These are phyloP conservation scores for Arxiozyma telluris DNA, from an alignment of 1,139 yeast genomes.

Conservation along the genomic window DNA sequence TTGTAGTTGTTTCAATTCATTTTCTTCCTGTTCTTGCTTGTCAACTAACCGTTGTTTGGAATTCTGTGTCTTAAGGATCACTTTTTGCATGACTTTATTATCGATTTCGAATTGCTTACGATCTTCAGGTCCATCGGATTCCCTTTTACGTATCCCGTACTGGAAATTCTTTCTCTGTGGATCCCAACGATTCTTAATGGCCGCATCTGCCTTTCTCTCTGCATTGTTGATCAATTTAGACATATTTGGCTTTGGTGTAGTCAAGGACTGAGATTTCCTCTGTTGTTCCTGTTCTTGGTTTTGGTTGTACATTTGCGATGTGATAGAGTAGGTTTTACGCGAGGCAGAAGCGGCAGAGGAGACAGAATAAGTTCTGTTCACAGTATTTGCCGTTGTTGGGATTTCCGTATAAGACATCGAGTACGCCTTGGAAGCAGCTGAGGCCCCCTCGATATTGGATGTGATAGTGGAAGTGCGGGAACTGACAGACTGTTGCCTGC, in stretches of 20 bases:
- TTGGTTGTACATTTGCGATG: neutral
- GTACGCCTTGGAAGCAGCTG: slow-evolving; percentile 28
- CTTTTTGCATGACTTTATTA: slow-evolving; percentile 9
- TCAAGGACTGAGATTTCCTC: neutral
- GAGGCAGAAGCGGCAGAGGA: slow-evolving; percentile 11
- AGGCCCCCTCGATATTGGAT: slow-evolving; percentile 11
- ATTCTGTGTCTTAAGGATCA: slow-evolving; percentile 15
- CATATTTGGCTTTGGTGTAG: slow-evolving; percentile 20
- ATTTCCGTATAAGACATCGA: slow-evolving; percentile 16
- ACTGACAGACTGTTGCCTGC: neutral
- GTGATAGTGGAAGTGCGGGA: slow-evolving; percentile 5
- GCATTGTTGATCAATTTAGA: slow-evolving; percentile 27
- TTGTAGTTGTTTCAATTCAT: slow-evolving; percentile 9
- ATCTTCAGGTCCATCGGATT: slow-evolving; percentile 3
- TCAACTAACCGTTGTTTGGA: slow-evolving; percentile 6
- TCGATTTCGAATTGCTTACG: slow-evolving; percentile 6
- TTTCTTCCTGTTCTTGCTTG: slow-evolving; percentile 8
- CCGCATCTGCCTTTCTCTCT: slow-evolving; percentile 23
- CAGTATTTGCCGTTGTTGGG: slow-evolving; percentile 21
- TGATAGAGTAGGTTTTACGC: neutral
- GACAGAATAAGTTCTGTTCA: slow-evolving; percentile 18
- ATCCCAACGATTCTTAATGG: slow-evolving; percentile 20
- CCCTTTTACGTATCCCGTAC: slow-evolving; percentile 17
- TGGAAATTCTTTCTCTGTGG: slow-evolving; percentile 20
- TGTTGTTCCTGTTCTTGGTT: neutral